These are phyloP conservation scores for Candolleomyces efflorescens DNA, from an alignment of 768 basidiomycete species.

Conservation along the genomic window DNA sequence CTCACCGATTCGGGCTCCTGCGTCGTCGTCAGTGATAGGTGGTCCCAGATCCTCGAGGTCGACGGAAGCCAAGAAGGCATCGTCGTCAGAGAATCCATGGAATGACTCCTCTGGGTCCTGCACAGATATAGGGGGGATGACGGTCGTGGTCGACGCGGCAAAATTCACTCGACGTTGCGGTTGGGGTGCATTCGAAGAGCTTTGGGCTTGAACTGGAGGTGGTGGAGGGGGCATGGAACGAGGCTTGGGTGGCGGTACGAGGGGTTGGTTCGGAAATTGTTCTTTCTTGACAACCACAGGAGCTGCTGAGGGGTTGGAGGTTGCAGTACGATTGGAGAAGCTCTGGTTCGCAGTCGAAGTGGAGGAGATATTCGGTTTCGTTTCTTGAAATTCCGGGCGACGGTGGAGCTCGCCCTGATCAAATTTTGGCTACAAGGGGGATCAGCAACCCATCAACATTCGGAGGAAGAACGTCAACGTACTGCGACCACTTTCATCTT, in stretches of 20 bases:
- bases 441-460: not conserved
- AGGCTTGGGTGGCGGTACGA: not conserved
- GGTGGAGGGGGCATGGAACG: not conserved
- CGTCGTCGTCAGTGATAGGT: conserved; percentile 37
- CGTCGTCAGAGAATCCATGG: conserved; percentile 61
- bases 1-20: conserved; percentile 42
- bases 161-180: not conserved
- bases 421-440: conserved; percentile 51
- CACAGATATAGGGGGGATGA: not conserved
- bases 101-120: conserved; percentile 35
- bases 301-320: not conserved
- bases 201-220: not conserved
- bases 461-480: conserved; percentile 1
- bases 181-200: not conserved
- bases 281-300: not conserved
- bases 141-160: not conserved
- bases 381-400: conserved; percentile 63
- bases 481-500: conserved; percentile 87
- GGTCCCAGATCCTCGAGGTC: conserved; percentile 46
- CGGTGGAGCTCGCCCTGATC: conserved; percentile 65
- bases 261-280: not conserved
- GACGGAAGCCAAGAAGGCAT: conserved; percentile 55
- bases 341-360: not conserved
- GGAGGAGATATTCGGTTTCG: conserved; percentile 23
- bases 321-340: not conserved